These are phyloP conservation scores for Penicillium canescens DNA, from an alignment of 495 filamentous ascomycete genomes.

Conservation along the genomic window DNA sequence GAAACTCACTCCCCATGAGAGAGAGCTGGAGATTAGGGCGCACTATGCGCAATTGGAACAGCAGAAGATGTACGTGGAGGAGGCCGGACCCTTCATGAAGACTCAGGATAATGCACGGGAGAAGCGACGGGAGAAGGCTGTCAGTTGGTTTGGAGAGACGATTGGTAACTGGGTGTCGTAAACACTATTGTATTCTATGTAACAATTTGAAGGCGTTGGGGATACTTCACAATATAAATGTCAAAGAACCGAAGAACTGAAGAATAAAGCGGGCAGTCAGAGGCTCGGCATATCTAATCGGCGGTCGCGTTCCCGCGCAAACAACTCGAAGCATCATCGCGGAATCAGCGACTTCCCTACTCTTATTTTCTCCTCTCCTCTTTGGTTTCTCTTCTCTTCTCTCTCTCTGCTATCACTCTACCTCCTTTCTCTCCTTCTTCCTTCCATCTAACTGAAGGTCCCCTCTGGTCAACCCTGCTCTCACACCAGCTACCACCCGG, in stretches of 20 bases:
- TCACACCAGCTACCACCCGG: background rate
- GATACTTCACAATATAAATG: background rate
- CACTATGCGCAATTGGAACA: conserved; percentile 61
- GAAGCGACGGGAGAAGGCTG: conserved; percentile 59
- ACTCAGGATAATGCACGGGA: conserved; percentile 57
- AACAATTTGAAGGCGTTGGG: conserved; percentile 9
- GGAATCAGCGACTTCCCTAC: conserved; percentile 8
- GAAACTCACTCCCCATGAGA: conserved; percentile 59
- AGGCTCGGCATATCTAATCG: conserved; percentile 23
- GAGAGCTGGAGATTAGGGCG: conserved; percentile 65
- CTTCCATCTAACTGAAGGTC: too few species aligned
- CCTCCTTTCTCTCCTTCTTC: background rate
- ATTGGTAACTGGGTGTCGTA: conserved; percentile 48
- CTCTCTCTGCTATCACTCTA: background rate
- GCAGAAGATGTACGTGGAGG: conserved; percentile 52
- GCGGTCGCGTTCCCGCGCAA: conserved; percentile 34
- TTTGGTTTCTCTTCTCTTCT: background rate
- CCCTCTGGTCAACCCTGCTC: background rate
- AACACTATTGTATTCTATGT: background rate
- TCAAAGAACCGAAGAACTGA: background rate
- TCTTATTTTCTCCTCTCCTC: conserved; percentile 4
- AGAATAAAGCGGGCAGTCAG: background rate
- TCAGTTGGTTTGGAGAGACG: conserved; percentile 53
- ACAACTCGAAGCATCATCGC: conserved; percentile 36
- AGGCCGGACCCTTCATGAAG: conserved; percentile 55